phyloP scores from a whole-genome alignment of 345 rosid genomes.

The Psidium guajava region DNA sequence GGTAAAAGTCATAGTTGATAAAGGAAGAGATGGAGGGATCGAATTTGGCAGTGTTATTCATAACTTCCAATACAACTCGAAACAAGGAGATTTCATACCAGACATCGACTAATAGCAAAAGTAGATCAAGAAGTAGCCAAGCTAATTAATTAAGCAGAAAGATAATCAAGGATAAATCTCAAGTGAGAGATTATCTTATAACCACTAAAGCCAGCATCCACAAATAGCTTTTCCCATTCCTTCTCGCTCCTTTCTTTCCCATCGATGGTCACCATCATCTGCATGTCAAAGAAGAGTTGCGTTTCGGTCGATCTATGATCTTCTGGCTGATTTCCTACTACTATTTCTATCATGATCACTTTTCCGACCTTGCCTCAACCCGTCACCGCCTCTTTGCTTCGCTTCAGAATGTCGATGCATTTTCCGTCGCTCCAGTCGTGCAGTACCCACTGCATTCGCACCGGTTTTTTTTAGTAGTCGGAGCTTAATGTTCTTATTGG shows the following conservation, averaged over 20 bases:
- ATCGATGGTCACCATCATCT: not conserved
- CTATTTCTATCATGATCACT: slow-evolving; percentile 5
- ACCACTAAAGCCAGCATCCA: slow-evolving; percentile 13
- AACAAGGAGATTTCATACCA: not conserved
- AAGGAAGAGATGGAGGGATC: not conserved
- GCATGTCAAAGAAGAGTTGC: slow-evolving; percentile 9
- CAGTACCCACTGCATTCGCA: not conserved
- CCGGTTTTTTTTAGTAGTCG: not conserved
- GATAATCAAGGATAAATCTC: slow-evolving; percentile 6
- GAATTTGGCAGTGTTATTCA: not conserved
- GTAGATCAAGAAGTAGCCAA: not conserved
- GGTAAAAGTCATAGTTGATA: not conserved
- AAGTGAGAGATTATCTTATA: slow-evolving; percentile 12
- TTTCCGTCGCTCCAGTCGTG: not conserved
- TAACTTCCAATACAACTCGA: not conserved
- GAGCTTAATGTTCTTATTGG: not conserved
- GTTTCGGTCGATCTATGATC: not conserved
- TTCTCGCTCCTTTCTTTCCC: slow-evolving; percentile 21
- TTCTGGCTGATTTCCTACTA: not conserved
- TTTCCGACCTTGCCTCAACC: not conserved
- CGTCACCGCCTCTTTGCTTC: not conserved
- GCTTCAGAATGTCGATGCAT: not conserved
- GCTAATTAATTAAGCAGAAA: not conserved
- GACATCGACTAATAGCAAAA: not conserved
- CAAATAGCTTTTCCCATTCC: slow-evolving; percentile 23